Conservation (phyloP, 208 protist genomes). For the Borovskyia barvae region DNA sequence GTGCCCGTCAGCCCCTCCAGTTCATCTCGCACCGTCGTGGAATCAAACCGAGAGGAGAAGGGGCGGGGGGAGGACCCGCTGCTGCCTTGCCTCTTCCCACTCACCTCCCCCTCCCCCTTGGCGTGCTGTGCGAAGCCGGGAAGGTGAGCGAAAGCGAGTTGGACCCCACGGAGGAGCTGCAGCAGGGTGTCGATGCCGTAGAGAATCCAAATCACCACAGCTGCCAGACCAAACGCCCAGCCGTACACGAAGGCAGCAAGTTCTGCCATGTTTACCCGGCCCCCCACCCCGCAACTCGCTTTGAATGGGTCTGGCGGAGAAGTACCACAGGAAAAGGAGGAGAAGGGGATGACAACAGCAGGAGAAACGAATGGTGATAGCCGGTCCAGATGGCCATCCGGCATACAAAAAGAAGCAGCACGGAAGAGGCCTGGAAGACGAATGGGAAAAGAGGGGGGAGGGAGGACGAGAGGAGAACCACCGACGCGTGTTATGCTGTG, state of each 20-base stretch:
- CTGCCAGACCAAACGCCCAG: conserved; percentile 41
- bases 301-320: too few species aligned
- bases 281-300: too few species aligned
- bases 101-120: background rate
- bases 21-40: conserved; percentile 12
- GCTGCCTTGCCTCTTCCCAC: background rate
- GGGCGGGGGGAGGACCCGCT: background rate
- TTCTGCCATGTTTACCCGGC: conserved; percentile 11
- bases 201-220: conserved; percentile 42
- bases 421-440: background rate
- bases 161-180: conserved; percentile 19
- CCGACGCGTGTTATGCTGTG: too few species aligned
- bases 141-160: conserved; percentile 9
- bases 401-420: background rate
- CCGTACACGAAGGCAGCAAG: conserved; percentile 45
- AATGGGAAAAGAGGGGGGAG: background rate
- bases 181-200: conserved; percentile 47
- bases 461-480: too few species aligned
- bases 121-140: conserved; percentile 3
- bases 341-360: background rate
- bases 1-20: conserved; percentile 40
- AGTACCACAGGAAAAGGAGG: conserved; percentile 9
- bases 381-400: background rate
- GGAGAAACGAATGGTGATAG: background rate
- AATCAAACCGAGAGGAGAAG: conserved; percentile 1